Conservation (phyloP, 2,329 filamentous ascomycete genomes). For the Colletotrichum phormii region DNA sequence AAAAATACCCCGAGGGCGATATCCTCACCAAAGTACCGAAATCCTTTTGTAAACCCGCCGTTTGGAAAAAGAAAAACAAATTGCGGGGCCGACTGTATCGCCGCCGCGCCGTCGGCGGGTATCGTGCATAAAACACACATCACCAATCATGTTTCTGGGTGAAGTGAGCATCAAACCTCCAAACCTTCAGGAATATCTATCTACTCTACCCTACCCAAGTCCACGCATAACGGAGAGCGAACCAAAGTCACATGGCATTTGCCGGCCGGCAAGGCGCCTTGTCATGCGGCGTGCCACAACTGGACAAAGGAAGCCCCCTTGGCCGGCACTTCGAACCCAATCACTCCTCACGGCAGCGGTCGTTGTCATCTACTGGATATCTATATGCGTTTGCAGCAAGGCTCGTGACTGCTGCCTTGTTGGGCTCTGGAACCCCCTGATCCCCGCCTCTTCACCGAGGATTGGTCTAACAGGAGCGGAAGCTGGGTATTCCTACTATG, state of each 20-base stretch:
- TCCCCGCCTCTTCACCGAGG: slow-evolving; percentile 22
- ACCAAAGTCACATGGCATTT: background rate
- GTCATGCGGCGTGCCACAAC: slow-evolving; percentile 30
- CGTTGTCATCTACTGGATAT: background rate
- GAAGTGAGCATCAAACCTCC: slow-evolving; percentile 7
- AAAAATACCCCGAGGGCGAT: background rate
- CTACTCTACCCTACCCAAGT: background rate
- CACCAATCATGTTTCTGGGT: slow-evolving; percentile 7
- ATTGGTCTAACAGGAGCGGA: slow-evolving; percentile 11
- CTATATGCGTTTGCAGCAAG: slow-evolving; percentile 2
- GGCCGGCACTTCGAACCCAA: background rate
- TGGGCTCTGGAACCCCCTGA: slow-evolving; percentile 10
- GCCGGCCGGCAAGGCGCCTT: slow-evolving; percentile 2
- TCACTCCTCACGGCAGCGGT: background rate
- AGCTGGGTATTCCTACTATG: too few species aligned
- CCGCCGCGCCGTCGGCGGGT: background rate
- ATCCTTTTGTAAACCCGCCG: background rate
- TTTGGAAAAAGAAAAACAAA: background rate
- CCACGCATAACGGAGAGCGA: background rate
- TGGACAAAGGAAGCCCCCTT: slow-evolving; percentile 1
- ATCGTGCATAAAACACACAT: slow-evolving; percentile 1
- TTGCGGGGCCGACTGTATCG: background rate
- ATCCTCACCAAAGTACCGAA: background rate
- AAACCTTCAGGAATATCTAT: background rate
- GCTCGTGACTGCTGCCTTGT: slow-evolving; percentile 23